Evolutionary conservation across 2,329 filamentous ascomycete genomes (phyloP).

Genomic region (Exophiala sideris): DNA sequence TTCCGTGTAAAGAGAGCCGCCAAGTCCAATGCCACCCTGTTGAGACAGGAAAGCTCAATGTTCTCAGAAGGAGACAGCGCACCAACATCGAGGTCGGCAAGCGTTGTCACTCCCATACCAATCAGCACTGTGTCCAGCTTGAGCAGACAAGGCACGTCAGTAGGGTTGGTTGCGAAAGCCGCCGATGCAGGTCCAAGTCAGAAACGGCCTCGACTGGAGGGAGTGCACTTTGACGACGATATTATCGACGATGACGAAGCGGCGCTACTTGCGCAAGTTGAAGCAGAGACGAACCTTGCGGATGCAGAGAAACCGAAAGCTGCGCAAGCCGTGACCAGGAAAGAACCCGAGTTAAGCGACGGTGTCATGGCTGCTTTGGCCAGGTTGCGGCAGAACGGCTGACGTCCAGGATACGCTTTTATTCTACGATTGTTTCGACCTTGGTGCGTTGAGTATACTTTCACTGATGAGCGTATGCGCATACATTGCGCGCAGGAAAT

Average conservation of each 20-base stretch:
- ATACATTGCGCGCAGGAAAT: too few relatives aligned
- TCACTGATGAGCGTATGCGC: not conserved
- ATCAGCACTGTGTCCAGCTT: slow-evolving; percentile 27
- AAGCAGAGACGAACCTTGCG: slow-evolving; percentile 20
- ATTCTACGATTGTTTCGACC: not conserved
- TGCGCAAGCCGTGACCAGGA: slow-evolving; percentile 26
- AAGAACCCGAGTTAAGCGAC: slow-evolving; percentile 46
- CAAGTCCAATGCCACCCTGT: slow-evolving; percentile 45
- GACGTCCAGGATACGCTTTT: not conserved
- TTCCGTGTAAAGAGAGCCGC: slow-evolving; percentile 72
- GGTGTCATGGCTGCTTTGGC: slow-evolving; percentile 58
- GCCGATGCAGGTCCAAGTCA: slow-evolving; percentile 10
- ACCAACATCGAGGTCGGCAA: slow-evolving; percentile 27
- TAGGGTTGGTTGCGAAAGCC: slow-evolving; percentile 16
- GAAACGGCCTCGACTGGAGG: slow-evolving; percentile 23
- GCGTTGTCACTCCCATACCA: slow-evolving; percentile 30
- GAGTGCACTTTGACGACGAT: slow-evolving; percentile 27
- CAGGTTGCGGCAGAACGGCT: slow-evolving; percentile 47
- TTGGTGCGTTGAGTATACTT: not conserved
- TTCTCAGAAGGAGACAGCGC: slow-evolving; percentile 23
- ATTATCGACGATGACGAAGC: slow-evolving; percentile 47
- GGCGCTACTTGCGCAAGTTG: slow-evolving; percentile 36
- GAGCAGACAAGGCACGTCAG: slow-evolving; percentile 10
- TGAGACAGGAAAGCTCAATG: slow-evolving; percentile 20
- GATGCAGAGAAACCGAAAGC: slow-evolving; percentile 9